These are phyloP conservation scores for Breviolum minutum DNA, from an alignment of 73 alveolate species.

Conservation along the genomic window DNA sequence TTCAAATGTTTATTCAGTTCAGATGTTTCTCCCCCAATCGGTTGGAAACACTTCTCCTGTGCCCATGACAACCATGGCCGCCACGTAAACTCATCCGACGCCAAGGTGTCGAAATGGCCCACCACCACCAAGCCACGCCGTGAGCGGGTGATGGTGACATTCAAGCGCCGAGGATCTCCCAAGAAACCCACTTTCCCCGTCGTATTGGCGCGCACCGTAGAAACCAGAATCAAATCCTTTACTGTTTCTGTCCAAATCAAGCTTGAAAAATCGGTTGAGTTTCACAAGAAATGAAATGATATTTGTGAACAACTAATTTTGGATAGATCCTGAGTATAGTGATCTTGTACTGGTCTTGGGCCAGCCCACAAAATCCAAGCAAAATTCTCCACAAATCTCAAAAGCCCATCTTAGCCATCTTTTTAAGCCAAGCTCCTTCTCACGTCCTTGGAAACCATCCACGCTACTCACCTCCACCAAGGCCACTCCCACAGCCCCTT, in stretches of 20 bases:
- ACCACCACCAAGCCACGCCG: constrained; percentile 96
- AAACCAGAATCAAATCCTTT: constrained; percentile 97
- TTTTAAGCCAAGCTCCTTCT: constrained; percentile 96
- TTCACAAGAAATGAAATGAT: too few relatives aligned
- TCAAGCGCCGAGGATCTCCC: constrained; percentile 98
- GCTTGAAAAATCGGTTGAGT: too few relatives aligned
- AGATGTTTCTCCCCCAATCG: too few relatives aligned
- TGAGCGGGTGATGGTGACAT: constrained; percentile 98
- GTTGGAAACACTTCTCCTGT: not conserved
- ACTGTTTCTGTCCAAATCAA: too few relatives aligned
- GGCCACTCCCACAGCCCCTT: constrained; percentile 81
- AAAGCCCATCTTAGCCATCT: not conserved
- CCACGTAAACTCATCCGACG: constrained; percentile 85
- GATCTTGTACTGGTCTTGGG: too few relatives aligned
- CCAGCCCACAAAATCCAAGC: too few relatives aligned
- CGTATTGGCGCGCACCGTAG: constrained; percentile 97
- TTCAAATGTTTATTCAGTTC: too few relatives aligned
- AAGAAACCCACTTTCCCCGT: constrained; percentile 98
- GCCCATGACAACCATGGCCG: constrained; percentile 94
- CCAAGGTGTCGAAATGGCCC: constrained; percentile 91
- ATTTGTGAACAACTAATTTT: too few relatives aligned
- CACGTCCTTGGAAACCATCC: constrained; percentile 98
- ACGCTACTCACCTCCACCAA: constrained; percentile 97
- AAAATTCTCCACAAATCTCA: too few relatives aligned
- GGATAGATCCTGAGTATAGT: too few relatives aligned